Conservation (phyloP, 306 rosid species). For the Gillenia trifoliata region DNA sequence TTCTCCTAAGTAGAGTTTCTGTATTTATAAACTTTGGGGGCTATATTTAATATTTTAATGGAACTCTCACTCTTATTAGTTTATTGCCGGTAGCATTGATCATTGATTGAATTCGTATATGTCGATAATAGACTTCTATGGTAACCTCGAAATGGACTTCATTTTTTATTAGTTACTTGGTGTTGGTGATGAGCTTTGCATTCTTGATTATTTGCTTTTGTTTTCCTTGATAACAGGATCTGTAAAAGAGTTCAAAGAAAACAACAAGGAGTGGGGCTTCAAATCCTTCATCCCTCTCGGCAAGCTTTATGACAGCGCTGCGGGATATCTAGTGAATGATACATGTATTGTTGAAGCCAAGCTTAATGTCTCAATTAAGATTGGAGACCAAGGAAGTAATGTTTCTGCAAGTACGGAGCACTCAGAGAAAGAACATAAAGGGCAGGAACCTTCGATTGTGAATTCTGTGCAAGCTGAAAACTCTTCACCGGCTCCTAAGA, state of each 20-base stretch:
- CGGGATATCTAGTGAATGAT: slow-evolving; percentile 10
- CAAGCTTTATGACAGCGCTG: not conserved
- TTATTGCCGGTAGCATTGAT: no score
- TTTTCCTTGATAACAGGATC: not conserved
- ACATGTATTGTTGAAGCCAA: slow-evolving; percentile 1
- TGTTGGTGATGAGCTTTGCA: not conserved
- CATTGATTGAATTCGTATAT: no score
- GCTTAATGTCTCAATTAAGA: not conserved
- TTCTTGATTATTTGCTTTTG: not conserved
- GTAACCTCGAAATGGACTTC: not conserved
- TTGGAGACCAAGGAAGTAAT: not conserved
- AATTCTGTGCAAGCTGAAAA: not conserved
- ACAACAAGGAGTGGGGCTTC: not conserved
- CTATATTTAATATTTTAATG: no score
- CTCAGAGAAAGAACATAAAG: not conserved
- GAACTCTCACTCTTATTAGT: no score
- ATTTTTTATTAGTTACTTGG: not conserved
- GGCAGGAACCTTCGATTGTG: not conserved
- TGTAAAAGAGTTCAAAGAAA: not conserved
- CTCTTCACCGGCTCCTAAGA: not conserved
- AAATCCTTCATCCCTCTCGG: slow-evolving; percentile 1
- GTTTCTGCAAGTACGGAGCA: not conserved
- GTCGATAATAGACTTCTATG: not conserved
- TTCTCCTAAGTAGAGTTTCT: no score
- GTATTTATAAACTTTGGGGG: no score